Evolutionary conservation across 2,329 filamentous ascomycete genomes (phyloP), one percentile per base, ranked within the genome.

Genomic region (Pyrenochaeta sp.): DNA sequence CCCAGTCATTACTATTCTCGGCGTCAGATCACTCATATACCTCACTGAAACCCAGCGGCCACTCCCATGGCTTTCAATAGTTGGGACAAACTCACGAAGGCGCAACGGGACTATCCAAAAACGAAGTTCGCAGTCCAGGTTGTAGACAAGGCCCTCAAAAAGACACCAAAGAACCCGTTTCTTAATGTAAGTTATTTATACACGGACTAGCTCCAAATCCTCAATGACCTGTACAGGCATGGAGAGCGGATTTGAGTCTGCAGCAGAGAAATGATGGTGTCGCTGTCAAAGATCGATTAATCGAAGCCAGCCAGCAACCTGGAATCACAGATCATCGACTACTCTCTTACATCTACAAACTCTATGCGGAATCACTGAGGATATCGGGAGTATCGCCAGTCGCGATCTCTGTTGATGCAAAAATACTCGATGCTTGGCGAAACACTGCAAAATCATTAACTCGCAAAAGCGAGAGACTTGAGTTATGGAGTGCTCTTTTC

Each of bases 161-260:
- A 70, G 43, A 57, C 55, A 7, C 61, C 67, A 13, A 54, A 59
- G 17, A 69, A 72, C 35, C 64, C 69, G n/a, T 72, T 67, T 50
- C 51, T 71, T 19, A 35, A 60, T 34, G 67, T 66, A 63, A 29
- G 48, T 17, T 3, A 14, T 11, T 24, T 26, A 47, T 11, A 22
- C 13, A 9, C 2, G 14, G 23, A 13, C 32, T 24, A 26, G 20
- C 29, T 22, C 18, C 22, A 14, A 26, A 35, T 36, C 31, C 18
- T 43, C 41, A 3, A 44, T 22, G n/a, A n/a, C n/a, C n/a, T n/a
- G 10, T 13, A 26, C 39, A 71, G 67, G 51, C 61, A 35, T 71
- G 68, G 68, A 62, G 63, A 50, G 59, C 60, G 17, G 60, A 66
- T 21, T 44, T 65, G 21, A 44, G 51, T 26, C 46, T 66, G 17